Evolutionary conservation across 257 asterid species (phyloP), one percentile per base, ranked within the genome.

Genomic region (Gentiana dahurica): DNA sequence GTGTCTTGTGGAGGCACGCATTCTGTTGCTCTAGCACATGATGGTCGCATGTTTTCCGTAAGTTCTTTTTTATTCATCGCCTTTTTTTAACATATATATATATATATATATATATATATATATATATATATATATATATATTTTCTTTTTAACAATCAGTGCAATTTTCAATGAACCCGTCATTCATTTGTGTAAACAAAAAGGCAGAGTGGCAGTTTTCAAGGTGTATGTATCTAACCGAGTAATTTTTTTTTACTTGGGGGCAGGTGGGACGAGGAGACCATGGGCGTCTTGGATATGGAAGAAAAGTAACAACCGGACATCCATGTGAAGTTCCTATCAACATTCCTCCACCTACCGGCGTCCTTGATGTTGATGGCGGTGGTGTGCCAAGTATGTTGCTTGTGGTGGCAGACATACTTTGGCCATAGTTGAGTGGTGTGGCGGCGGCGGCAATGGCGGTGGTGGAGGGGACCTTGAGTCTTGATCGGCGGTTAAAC

Each of bases 321-420:
- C 94, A 83, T 77, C 95, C 98, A 0, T 89, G 86, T 1, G 87
- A 92, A 71, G 98, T 88, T 51, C 97, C 98, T 36, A 73, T 83
- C 73, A 62, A 80, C 74, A 69, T 81, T 50, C 80, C 83, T 24
- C 80, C 93, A 49, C 95, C 86, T 3, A 59, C 67, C 34, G 62
- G 64, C 5, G 68, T 46, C 46, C 4, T 38, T 39, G 68, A 63
- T 55, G 66, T 62, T 32, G 79, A 74, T 56, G 94, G 85, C 69
- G 75, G 12, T 92, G 97, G 98, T 75, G 85, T 15, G 88, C 95
- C 4, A 80, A 81, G 59, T 79, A 78, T 1, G 97, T 88, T 15
- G 98, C 98, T 47, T 81, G 94, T 67, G 98, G 98, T 10, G 98
- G 98, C 64, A 89, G 98, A 65, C 98, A 87, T 65, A 88, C 98